These are phyloP conservation scores for Colletotrichum sp. DNA, from an alignment of 2,329 filamentous ascomycete species.

Conservation along the genomic window DNA sequence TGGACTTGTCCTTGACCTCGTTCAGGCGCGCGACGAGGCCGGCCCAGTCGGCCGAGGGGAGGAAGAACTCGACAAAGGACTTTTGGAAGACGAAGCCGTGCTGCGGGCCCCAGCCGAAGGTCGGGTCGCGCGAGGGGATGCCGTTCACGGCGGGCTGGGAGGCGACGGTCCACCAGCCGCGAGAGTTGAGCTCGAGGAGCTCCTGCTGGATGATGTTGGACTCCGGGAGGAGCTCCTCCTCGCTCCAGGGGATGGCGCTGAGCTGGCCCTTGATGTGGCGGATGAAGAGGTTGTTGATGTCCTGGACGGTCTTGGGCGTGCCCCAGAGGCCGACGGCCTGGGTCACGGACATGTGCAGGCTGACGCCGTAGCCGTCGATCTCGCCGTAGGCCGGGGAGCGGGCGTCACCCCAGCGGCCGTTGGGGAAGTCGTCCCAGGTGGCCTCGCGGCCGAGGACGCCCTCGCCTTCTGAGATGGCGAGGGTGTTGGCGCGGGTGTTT, in stretches of 20 bases:
- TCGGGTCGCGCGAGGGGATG: slow-evolving; percentile 72
- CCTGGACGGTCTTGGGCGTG: slow-evolving; percentile 68
- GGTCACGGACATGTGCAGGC: slow-evolving; percentile 85
- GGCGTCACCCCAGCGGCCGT: slow-evolving; percentile 93
- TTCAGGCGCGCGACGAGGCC: slow-evolving; percentile 59
- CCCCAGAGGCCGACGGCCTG: slow-evolving; percentile 89
- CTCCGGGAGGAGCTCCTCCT: slow-evolving; percentile 85
- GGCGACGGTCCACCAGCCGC: slow-evolving; percentile 95
- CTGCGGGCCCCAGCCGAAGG: slow-evolving; percentile 92
- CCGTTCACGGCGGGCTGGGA: slow-evolving; percentile 95
- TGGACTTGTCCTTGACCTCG: slow-evolving; percentile 62
- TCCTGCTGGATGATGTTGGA: slow-evolving; percentile 80
- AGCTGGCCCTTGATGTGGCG: slow-evolving; percentile 82
- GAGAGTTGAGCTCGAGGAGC: slow-evolving; percentile 76
- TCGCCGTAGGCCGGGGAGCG: slow-evolving; percentile 93
- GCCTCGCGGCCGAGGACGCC: slow-evolving; percentile 89
- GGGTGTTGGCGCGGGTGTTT: slow-evolving; percentile 81
- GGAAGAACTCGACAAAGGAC: slow-evolving; percentile 96
- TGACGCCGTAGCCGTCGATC: slow-evolving; percentile 98
- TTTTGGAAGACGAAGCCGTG: slow-evolving; percentile 98
- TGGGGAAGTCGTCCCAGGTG: slow-evolving; percentile 98
- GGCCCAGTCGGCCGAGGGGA: slow-evolving; percentile 75
- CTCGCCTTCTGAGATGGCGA: slow-evolving; percentile 94
- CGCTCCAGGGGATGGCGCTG: slow-evolving; percentile 88
- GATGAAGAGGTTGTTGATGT: slow-evolving; percentile 83